Conservation (phyloP, 441 rosid species). For the Adansonia grandidieri region DNA sequence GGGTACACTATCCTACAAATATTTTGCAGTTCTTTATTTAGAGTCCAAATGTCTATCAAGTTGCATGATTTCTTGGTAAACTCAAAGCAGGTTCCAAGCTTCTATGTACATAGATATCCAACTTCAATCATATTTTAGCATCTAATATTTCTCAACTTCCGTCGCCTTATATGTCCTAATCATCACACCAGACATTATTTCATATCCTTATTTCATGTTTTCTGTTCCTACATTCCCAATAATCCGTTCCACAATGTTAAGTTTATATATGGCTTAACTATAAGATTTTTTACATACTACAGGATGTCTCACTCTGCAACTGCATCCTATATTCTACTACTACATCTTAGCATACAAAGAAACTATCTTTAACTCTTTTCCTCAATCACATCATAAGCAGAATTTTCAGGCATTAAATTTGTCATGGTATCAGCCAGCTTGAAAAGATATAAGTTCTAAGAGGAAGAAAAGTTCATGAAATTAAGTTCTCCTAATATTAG, state of each 20-base stretch:
- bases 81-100: background rate
- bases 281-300: background rate
- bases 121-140: background rate
- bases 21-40: background rate
- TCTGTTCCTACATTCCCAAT: background rate
- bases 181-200: background rate
- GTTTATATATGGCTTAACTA: background rate
- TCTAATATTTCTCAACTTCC: conserved; percentile 14
- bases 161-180: background rate
- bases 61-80: conserved; percentile 7
- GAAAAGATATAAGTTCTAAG: background rate
- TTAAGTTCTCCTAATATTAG: background rate
- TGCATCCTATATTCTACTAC: background rate
- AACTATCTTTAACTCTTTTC: background rate
- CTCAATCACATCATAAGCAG: conserved; percentile 5
- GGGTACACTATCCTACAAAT: background rate
- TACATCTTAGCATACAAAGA: background rate
- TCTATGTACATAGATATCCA: background rate
- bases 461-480: background rate
- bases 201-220: background rate
- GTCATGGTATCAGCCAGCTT: background rate
- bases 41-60: background rate
- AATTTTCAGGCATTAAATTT: background rate
- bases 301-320: background rate
- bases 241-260: background rate